phyloP scores from a whole-genome alignment of 2,329 filamentous ascomycete species.

The Ascochyta rabiei region DNA sequence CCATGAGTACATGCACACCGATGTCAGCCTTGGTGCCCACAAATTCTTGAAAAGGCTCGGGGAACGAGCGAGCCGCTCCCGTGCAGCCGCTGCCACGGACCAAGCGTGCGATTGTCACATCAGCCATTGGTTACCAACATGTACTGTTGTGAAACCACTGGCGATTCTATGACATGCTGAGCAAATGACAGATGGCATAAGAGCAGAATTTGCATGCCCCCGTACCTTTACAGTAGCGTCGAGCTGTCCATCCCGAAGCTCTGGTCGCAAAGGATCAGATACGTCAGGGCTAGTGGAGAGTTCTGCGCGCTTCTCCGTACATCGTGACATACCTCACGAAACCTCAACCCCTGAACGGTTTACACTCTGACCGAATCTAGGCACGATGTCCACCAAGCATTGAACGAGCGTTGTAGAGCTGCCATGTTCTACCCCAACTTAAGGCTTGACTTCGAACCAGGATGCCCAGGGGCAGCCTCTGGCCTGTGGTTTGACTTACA shows the following conservation, averaged over 20 bases:
- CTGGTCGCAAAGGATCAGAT: background rate
- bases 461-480: background rate
- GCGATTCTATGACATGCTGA: background rate
- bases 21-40: conserved; percentile 5
- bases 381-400: background rate
- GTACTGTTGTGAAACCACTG: conserved; percentile 7
- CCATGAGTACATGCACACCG: conserved; percentile 4
- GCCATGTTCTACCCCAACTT: background rate
- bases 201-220: conserved; percentile 15
- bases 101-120: background rate
- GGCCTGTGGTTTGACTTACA: background rate
- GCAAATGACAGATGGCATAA: conserved; percentile 3
- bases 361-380: no score
- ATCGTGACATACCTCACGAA: background rate
- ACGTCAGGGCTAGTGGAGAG: background rate
- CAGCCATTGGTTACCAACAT: conserved; percentile 7
- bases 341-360: background rate
- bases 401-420: background rate
- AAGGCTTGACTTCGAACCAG: background rate
- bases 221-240: conserved; percentile 1
- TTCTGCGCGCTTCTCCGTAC: conserved; percentile 13
- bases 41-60: background rate
- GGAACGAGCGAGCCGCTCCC: conserved; percentile 15
- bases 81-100: conserved; percentile 12
- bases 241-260: background rate